Base-by-base conservation (phyloP, 2,329 filamentous ascomycete genomes). In the Pezizomycotina sp. region DNA sequence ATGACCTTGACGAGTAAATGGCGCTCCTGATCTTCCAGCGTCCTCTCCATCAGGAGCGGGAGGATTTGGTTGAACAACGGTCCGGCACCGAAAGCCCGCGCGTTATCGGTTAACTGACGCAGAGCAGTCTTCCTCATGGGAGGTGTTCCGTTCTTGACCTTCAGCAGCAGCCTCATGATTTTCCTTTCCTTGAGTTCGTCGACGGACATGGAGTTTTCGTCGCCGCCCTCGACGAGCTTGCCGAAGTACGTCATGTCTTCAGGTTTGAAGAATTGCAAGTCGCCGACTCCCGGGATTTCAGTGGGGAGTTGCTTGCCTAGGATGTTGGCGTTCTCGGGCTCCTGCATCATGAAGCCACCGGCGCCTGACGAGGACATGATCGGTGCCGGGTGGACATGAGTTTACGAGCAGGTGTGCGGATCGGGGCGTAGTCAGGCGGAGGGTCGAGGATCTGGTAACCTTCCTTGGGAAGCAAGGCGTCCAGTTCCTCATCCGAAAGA, bases 161-260 rank as follows among this genome's bases (percentile, higher is more conserved):
- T 98, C 38, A 98, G 68, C 28, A 98, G 65, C 36, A 98, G 62
- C 48, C 89, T 70, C 89, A 98, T 95, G 54, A 98, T 98, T 62
- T 98, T 98, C 45, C 89, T 71, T 60, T 98, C 86, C 60, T 98
- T 95, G 34, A 98, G 62, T 53, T 98, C 86, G 31, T 98, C 89
- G 6, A 98, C 83, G 13, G 76, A 84, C 60, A 98, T 71, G 14
- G 74, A 68, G 50, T 86, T 91, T 60, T 98, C 89, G 50, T 95
- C 83, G 16, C 77, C 78, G 23, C 81, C 83, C 54, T 98, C 89
- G 14, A 92, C 86, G 25, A 98, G 70, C 63, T 98, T 95, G 41
- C 86, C 84, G 53, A 98, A 98, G 60, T 98, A 98, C 24, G 81
- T 76, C 83, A 95, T 93, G 58, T 98, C 89, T 57, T 98, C 89